Conservation (phyloP, 1,139 yeast genomes). For the Yamadazyma aaseri region DNA sequence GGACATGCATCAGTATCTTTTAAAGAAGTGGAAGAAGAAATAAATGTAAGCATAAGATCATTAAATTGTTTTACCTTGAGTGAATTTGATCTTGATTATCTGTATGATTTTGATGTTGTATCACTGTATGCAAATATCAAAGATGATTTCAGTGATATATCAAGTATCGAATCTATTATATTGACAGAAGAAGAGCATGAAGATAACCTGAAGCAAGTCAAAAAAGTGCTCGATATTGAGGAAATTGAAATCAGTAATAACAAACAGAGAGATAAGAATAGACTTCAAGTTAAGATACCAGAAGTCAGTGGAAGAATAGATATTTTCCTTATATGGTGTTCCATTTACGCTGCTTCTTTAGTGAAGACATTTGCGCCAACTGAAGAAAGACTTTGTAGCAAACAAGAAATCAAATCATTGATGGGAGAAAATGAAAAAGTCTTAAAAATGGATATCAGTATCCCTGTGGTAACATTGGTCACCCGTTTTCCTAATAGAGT, state of each 20-base stretch:
- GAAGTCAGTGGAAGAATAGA: slow-evolving; percentile 43
- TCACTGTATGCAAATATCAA: slow-evolving; percentile 20
- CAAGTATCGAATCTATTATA: slow-evolving; percentile 32
- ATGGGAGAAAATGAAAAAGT: slow-evolving; percentile 22
- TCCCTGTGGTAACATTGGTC: slow-evolving; percentile 45
- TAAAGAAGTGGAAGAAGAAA: slow-evolving; percentile 22
- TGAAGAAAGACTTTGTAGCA: slow-evolving; percentile 28
- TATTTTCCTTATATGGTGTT: slow-evolving; percentile 45
- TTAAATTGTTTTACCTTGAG: slow-evolving; percentile 39
- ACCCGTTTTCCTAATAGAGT: slow-evolving; percentile 50
- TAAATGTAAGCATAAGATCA: slow-evolving; percentile 19
- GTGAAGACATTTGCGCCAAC: slow-evolving; percentile 38
- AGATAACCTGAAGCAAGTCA: slow-evolving; percentile 24
- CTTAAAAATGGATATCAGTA: slow-evolving; percentile 33
- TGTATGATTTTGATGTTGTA: slow-evolving; percentile 36
- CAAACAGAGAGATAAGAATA: slow-evolving; percentile 25
- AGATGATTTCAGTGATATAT: slow-evolving; percentile 34
- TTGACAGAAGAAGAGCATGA: slow-evolving; percentile 21
- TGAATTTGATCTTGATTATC: slow-evolving; percentile 37
- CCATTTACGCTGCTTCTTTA: slow-evolving; percentile 38
- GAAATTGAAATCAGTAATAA: slow-evolving; percentile 28
- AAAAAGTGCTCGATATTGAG: slow-evolving; percentile 32
- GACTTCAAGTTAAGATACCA: slow-evolving; percentile 29
- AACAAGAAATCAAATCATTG: slow-evolving; percentile 25
- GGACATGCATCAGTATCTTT: slow-evolving; percentile 22